phyloP scores from a whole-genome alignment of 805 yeast genomes.

The Wickerhamomyces rabaulensis region DNA sequence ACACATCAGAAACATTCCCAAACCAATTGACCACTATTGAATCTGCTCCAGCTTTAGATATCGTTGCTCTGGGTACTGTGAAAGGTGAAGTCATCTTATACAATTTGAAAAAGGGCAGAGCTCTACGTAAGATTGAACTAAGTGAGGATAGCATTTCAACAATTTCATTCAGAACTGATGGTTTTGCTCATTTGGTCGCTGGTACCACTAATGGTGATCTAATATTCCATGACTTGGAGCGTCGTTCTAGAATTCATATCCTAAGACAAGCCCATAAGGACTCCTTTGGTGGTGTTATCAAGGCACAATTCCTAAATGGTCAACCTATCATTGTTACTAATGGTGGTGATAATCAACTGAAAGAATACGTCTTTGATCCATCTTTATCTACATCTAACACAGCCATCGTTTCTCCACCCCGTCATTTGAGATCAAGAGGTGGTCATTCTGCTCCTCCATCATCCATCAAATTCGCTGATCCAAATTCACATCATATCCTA shows the following conservation, averaged over 20 bases:
- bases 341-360: constrained; percentile 86
- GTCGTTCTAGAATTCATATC: constrained; percentile 68
- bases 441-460: constrained; percentile 96
- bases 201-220: constrained; percentile 80
- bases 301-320: constrained; percentile 74
- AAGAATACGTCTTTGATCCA: constrained; percentile 93
- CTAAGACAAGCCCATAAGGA: constrained; percentile 71
- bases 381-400: constrained; percentile 55
- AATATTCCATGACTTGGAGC: constrained; percentile 76
- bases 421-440: constrained; percentile 88
- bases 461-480: constrained; percentile 68
- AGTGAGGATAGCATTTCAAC: constrained; percentile 40
- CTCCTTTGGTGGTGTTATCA: constrained; percentile 69
- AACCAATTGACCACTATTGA: constrained; percentile 65
- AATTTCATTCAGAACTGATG: constrained; percentile 88
- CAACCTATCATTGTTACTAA: constrained; percentile 86
- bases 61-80: constrained; percentile 70
- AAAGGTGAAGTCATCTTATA: constrained; percentile 62
- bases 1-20: constrained; percentile 47
- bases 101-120: constrained; percentile 61
- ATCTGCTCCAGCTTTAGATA: constrained; percentile 82
- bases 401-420: constrained; percentile 78
- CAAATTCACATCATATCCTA: constrained; percentile 73
- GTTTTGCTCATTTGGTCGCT: constrained; percentile 74
- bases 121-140: constrained; percentile 44